Percentiles rank a stretch among this genome's conserved stretches.
These are phyloP conservation scores for Blumeria hordei DNA, from an alignment of 2,329 filamentous ascomycete species.

Conservation along the genomic window DNA sequence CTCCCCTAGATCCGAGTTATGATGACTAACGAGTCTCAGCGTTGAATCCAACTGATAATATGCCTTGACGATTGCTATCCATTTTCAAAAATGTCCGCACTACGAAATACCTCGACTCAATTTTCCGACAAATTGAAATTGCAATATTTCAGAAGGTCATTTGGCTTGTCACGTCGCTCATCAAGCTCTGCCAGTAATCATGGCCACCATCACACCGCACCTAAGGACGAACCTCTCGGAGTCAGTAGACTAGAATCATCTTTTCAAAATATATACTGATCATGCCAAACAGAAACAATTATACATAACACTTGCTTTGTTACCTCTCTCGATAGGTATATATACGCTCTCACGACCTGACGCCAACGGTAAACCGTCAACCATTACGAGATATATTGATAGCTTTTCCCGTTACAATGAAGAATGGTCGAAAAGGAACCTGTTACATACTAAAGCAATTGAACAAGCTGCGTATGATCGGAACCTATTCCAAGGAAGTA, in stretches of 20 bases:
- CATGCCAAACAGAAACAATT: conserved; percentile 20
- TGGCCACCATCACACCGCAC: conserved; percentile 5
- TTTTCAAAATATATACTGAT: conserved; percentile 1
- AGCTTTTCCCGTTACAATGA: conserved; percentile 29
- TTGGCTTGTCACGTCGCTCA: no score
- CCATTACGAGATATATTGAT: conserved; percentile 25
- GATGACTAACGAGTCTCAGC: no score
- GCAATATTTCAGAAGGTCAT: no score
- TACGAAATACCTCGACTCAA: no score
- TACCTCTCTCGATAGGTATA: conserved; percentile 21
- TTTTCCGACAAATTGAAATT: no score
- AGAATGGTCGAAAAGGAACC: conserved; percentile 29
- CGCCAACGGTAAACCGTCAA: conserved; percentile 17
- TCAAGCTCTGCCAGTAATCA: no score
- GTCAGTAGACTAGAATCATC: conserved; percentile 17
- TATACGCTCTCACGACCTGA: conserved; percentile 20
- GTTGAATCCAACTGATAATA: no score
- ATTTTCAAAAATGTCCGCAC: no score
- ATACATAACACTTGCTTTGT: conserved; percentile 20
- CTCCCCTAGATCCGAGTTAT: no score
- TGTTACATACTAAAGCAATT: conserved; percentile 32
- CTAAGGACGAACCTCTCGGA: conserved; percentile 24
- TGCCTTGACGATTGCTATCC: no score
- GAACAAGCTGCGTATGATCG: conserved; percentile 39
- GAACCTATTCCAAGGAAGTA: conserved; percentile 28